These are phyloP conservation scores for Nicotiana tomentosiformis DNA, from an alignment of 257 asterid species.

Conservation along the genomic window DNA sequence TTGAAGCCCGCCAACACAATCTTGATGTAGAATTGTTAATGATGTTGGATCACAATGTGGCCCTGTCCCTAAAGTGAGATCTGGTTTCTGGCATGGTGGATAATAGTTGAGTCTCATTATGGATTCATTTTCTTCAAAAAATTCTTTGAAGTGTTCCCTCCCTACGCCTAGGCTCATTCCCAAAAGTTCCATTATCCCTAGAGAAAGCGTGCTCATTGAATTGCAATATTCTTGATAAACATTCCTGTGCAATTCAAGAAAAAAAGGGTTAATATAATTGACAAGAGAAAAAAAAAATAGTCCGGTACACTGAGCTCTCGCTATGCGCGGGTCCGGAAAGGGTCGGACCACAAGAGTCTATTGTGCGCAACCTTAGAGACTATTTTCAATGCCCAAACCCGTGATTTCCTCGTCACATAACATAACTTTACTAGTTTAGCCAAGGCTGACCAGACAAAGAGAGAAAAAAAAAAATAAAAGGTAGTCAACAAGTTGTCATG, in stretches of 20 bases:
- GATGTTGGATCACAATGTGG: constrained; percentile 98
- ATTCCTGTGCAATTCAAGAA: constrained; percentile 29
- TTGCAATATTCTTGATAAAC: constrained; percentile 64
- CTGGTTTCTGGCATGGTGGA: constrained; percentile 81
- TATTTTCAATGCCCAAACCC: too few relatives aligned
- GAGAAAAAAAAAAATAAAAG: not conserved
- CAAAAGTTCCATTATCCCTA: constrained; percentile 79
- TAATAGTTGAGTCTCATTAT: constrained; percentile 87
- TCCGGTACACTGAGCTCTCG: too few relatives aligned
- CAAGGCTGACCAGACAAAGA: too few relatives aligned
- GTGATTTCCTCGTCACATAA: too few relatives aligned
- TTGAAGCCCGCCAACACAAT: constrained; percentile 74
- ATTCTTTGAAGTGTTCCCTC: constrained; percentile 35
- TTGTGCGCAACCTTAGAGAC: too few relatives aligned
- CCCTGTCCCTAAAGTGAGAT: constrained; percentile 76
- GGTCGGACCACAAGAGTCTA: too few relatives aligned
- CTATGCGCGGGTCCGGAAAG: too few relatives aligned
- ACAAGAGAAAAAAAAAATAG: not conserved
- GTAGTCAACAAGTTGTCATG: not conserved
- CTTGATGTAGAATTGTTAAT: constrained; percentile 92
- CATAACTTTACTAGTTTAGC: too few relatives aligned
- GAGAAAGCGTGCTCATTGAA: constrained; percentile 67
- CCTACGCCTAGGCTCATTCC: constrained; percentile 72
- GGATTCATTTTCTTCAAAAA: constrained; percentile 68
- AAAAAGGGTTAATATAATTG: not conserved